These are phyloP conservation scores for Metschnikowia matae DNA, from an alignment of 805 yeast species.

Conservation along the genomic window DNA sequence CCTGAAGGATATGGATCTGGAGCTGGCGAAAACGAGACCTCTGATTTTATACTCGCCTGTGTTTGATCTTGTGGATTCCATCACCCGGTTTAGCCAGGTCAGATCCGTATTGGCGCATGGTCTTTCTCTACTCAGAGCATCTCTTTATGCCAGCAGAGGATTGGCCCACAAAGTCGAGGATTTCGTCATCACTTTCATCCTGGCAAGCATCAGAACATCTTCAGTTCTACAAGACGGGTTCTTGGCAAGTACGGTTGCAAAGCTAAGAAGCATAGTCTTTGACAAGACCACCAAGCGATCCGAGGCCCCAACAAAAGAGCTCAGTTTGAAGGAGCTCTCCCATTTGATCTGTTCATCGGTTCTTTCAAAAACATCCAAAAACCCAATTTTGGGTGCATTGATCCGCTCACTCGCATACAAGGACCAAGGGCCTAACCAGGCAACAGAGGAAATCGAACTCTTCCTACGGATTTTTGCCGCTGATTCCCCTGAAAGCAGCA, in stretches of 20 bases:
- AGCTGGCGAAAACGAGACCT: background rate
- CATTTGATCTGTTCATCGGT: constrained; percentile 3
- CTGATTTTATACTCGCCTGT: constrained; percentile 16
- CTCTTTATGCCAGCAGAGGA: background rate
- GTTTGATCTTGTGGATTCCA: constrained; percentile 17
- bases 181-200: constrained; percentile 1
- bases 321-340: background rate
- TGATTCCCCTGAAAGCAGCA: background rate
- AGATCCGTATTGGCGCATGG: constrained; percentile 18
- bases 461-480: constrained; percentile 16
- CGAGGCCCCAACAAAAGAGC: background rate
- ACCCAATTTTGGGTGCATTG: constrained; percentile 1
- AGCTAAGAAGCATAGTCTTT: constrained; percentile 14
- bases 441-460: constrained; percentile 13
- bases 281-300: constrained; percentile 3
- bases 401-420: constrained; percentile 7
- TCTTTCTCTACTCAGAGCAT: constrained; percentile 6
- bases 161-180: constrained; percentile 9
- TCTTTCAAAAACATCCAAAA: background rate
- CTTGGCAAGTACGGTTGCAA: constrained; percentile 15
- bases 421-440: constrained; percentile 18
- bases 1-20: background rate
- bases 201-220: constrained; percentile 6
- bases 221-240: constrained; percentile 8
- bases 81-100: constrained; percentile 16